Evolutionary conservation across 1,284 basidiomycete species (phyloP), one percentile per base, ranked within the genome.

Genomic region (Apiotrichum veenhuisii): DNA sequence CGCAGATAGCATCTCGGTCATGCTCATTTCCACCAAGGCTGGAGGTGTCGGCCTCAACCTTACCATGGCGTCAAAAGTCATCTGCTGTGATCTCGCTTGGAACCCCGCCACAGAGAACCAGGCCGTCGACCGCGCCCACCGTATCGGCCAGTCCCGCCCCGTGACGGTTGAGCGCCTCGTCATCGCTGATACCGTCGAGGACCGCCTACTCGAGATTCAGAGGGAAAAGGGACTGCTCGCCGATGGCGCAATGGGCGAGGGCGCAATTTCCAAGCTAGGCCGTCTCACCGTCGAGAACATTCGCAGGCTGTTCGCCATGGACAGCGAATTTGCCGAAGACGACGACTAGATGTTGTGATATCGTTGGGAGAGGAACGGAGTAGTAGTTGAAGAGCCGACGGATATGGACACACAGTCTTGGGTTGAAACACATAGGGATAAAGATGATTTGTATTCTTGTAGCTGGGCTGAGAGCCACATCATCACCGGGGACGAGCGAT

Each of bases 121-220:
- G 63, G 74, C 75, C 3, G 64, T 72, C 34, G 75, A 76, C 50
- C 68, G 77, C 23, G 68, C 89, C 0, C 94, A 97, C 75, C 85
- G 94, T 7, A 96, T 97, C 58, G 94, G 94, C 1, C 94, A 96
- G 76, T 91, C 84, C 17, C 85, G 80, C 63, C 87, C 87, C 2
- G 89, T 93, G 54, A 79, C 89, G 36, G 86, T 96, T 49, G 92
- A 90, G 76, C 83, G 93, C 40, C 80, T 96, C 2, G 84, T 94
- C 45, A 73, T 77, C 43, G 55, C 50, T 2, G 62, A 75, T 52
- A 71, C 75, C 0, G 72, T 79, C 40, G 78, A 79, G 34, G 68
- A 72, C 38, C 58, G 49, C 22, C 30, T 51, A 52, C 44, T 64
- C 42, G 41, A 56, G 58, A 51, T 51, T 30, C 69, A 71, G 53